phyloP scores from a whole-genome alignment of 129 eudicot genomes.

The Kitagawia praeruptora region DNA sequence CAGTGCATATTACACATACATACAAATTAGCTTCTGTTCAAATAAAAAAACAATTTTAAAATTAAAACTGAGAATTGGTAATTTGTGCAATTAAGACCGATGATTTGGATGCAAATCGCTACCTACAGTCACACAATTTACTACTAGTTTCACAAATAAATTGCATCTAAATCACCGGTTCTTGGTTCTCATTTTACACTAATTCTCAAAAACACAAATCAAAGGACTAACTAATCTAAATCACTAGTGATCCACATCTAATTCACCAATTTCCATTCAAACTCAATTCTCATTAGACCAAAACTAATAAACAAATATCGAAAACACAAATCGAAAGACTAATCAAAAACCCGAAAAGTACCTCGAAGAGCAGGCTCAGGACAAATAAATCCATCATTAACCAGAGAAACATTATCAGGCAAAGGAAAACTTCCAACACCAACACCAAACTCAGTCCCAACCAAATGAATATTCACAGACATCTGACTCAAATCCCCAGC shows the following conservation, averaged over 20 bases:
- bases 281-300: not conserved
- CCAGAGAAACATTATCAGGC: slow-evolving; percentile 71
- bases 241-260: not conserved
- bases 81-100: too few relatives aligned
- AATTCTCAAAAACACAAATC: too few relatives aligned
- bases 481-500: slow-evolving; percentile 82
- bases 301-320: not conserved
- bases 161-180: too few relatives aligned
- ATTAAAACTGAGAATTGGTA: too few relatives aligned
- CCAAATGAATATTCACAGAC: slow-evolving; percentile 45
- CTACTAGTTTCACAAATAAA: too few relatives aligned
- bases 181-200: too few relatives aligned
- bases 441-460: slow-evolving; percentile 89
- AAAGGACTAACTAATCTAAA: too few relatives aligned
- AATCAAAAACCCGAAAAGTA: not conserved
- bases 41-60: too few relatives aligned
- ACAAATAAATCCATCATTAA: slow-evolving; percentile 78
- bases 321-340: not conserved
- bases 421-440: slow-evolving; percentile 49
- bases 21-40: not conserved
- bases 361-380: slow-evolving; percentile 57
- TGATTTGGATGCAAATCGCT: too few relatives aligned
- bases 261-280: not conserved
- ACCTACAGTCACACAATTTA: too few relatives aligned
- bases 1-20: not conserved